A percentile compares a stretch with the other conserved stretches of the same genome.
These are phyloP conservation scores for Xylariaceae sp. DNA, from an alignment of 2,329 filamentous ascomycete species.

Conservation along the genomic window DNA sequence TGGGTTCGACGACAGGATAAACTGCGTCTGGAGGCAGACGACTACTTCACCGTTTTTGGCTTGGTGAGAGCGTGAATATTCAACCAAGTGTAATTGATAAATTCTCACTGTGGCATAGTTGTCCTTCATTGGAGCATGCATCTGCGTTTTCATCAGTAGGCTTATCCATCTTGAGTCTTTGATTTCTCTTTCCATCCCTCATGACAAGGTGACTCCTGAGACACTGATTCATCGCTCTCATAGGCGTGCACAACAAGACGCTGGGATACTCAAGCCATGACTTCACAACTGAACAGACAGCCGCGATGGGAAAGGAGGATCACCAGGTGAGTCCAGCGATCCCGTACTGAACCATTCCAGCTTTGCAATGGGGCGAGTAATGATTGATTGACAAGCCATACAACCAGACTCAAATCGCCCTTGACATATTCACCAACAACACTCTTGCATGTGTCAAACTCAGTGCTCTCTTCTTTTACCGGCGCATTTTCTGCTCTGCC, in stretches of 20 bases:
- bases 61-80: constrained; percentile 7
- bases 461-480: constrained; percentile 21
- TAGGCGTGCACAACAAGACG: constrained; percentile 10
- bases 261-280: constrained; percentile 11
- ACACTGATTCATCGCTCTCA: neutral
- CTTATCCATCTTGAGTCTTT: too few relatives aligned
- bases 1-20: constrained; percentile 11
- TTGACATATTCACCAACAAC: constrained; percentile 7
- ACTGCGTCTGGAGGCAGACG: constrained; percentile 13
- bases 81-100: neutral
- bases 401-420: constrained; percentile 9
- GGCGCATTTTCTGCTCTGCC: constrained; percentile 17
- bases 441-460: constrained; percentile 15
- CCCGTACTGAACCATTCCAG: neutral
- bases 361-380: neutral
- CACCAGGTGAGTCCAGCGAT: too few relatives aligned
- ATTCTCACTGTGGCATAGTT: constrained; percentile 3
- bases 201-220: neutral
- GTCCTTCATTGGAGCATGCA: constrained; percentile 5
- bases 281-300: constrained; percentile 6
- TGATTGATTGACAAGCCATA: constrained; percentile 1
- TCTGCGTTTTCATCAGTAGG: constrained; percentile 9
- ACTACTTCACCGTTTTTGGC: constrained; percentile 10
- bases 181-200: too few relatives aligned
- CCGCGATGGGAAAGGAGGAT: too few relatives aligned